Conservation (phyloP, 352 stramenopile species). For the Blastocystis sp. region DNA sequence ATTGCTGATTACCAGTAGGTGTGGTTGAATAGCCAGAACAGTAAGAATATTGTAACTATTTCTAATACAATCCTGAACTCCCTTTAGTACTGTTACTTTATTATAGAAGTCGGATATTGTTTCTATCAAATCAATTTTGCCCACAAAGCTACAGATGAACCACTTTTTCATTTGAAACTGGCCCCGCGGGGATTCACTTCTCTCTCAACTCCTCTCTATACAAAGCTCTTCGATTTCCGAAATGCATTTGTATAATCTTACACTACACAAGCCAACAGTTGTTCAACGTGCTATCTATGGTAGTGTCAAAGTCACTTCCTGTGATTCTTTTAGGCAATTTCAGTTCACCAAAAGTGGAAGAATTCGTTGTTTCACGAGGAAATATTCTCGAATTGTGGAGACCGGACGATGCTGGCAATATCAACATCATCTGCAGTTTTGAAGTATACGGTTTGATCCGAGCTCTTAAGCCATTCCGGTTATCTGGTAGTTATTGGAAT, state of each 20-base stretch:
- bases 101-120: background rate
- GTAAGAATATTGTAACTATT: constrained; percentile 59
- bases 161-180: background rate
- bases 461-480: constrained; percentile 82
- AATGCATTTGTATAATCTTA: constrained; percentile 67
- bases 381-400: constrained; percentile 86
- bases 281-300: constrained; percentile 60
- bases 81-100: constrained; percentile 10
- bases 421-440: constrained; percentile 80
- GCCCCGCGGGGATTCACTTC: too few relatives aligned
- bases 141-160: background rate
- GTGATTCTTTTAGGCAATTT: constrained; percentile 79
- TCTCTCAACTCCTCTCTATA: background rate
- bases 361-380: constrained; percentile 88
- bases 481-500: constrained; percentile 71
- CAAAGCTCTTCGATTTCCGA: background rate
- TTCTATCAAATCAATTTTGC: background rate
- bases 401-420: constrained; percentile 72
- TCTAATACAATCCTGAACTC: constrained; percentile 62
- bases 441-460: constrained; percentile 87
- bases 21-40: constrained; percentile 44
- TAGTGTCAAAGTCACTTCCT: background rate
- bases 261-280: constrained; percentile 56
- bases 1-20: background rate
- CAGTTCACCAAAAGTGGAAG: constrained; percentile 81